phyloP scores from a whole-genome alignment of 176 grass and related monocot genomes.

The Zea mays region DNA sequence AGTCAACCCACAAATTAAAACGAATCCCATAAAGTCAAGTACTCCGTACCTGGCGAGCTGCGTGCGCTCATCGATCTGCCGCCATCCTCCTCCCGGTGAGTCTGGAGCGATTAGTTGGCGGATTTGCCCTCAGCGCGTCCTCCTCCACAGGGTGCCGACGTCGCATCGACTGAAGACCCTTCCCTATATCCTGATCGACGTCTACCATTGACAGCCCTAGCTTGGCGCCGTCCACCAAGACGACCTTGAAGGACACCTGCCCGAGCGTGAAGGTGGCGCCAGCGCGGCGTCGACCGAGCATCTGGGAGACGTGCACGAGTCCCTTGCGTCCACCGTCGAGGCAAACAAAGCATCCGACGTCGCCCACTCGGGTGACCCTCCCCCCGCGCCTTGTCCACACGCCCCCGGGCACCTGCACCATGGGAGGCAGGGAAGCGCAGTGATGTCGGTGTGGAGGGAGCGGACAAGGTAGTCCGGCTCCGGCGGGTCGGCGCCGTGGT shows the following conservation, averaged over 20 bases:
- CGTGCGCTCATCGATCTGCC: conserved; percentile 84
- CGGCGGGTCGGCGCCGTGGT: conserved; percentile 61
- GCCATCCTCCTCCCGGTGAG: conserved; percentile 49
- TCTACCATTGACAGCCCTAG: conserved; percentile 76
- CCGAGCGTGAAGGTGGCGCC: conserved; percentile 69
- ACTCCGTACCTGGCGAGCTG: no score
- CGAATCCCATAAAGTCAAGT: no score
- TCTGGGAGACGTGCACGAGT: conserved; percentile 84
- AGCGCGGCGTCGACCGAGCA: conserved; percentile 43
- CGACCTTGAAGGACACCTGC: conserved; percentile 79
- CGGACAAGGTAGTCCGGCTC: conserved; percentile 87
- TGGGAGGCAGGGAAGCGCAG: conserved; percentile 33
- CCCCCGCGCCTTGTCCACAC: conserved; percentile 44
- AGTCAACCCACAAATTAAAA: no score
- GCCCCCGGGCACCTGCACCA: background rate
- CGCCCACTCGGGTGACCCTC: conserved; percentile 72
- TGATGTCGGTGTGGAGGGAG: conserved; percentile 75
- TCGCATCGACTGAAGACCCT: conserved; percentile 66
- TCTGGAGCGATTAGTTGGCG: conserved; percentile 40
- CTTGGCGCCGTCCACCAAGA: conserved; percentile 72
- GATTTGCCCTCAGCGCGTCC: conserved; percentile 56
- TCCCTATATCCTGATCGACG: conserved; percentile 89
- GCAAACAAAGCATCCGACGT: conserved; percentile 82
- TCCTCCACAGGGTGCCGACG: conserved; percentile 29
- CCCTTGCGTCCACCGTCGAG: conserved; percentile 66